These are phyloP conservation scores for Paxillus rubicundulus DNA, from an alignment of 768 basidiomycete genomes.

Conservation along the genomic window DNA sequence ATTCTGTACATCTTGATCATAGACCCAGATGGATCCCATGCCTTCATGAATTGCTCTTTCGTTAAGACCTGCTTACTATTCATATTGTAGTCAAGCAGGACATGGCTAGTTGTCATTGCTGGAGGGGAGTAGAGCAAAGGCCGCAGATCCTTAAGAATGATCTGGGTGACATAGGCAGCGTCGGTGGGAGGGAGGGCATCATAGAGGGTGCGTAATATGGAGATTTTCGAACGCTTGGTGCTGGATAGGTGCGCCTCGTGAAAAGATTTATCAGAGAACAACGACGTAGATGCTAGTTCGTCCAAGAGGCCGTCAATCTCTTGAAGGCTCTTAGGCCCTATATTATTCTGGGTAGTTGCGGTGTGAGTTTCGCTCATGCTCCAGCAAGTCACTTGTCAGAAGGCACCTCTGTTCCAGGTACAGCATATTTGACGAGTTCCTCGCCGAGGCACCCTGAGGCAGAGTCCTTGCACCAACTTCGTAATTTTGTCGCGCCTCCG, in stretches of 20 bases:
- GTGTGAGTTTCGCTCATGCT: slow-evolving; percentile 9
- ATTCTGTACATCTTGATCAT: slow-evolving; percentile 55
- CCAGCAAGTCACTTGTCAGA: not conserved
- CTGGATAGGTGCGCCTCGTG: slow-evolving; percentile 34
- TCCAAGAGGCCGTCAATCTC: slow-evolving; percentile 69
- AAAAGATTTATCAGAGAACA: slow-evolving; percentile 54
- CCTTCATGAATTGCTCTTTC: slow-evolving; percentile 61
- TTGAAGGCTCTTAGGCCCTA: slow-evolving; percentile 34
- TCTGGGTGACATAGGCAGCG: slow-evolving; percentile 72
- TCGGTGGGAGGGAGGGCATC: slow-evolving; percentile 58
- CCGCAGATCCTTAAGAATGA: slow-evolving; percentile 83
- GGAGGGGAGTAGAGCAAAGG: slow-evolving; percentile 74
- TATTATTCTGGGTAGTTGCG: slow-evolving; percentile 9
- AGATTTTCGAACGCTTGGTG: slow-evolving; percentile 29
- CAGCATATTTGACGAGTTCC: slow-evolving; percentile 48
- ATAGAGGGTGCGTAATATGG: slow-evolving; percentile 58
- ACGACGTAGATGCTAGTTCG: slow-evolving; percentile 67
- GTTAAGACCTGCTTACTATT: slow-evolving; percentile 54
- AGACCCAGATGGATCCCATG: slow-evolving; percentile 62
- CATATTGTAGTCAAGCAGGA: slow-evolving; percentile 55
- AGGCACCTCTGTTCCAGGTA: slow-evolving; percentile 36
- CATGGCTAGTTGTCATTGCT: slow-evolving; percentile 41
- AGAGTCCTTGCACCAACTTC: slow-evolving; percentile 40
- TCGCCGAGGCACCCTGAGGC: slow-evolving; percentile 68
- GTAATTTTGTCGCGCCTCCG: slow-evolving; percentile 27